Evolutionary conservation across 805 yeast species (phyloP), one percentile per base, ranked within the genome.

Genomic region (Groenewaldozyma tartarivorans): DNA sequence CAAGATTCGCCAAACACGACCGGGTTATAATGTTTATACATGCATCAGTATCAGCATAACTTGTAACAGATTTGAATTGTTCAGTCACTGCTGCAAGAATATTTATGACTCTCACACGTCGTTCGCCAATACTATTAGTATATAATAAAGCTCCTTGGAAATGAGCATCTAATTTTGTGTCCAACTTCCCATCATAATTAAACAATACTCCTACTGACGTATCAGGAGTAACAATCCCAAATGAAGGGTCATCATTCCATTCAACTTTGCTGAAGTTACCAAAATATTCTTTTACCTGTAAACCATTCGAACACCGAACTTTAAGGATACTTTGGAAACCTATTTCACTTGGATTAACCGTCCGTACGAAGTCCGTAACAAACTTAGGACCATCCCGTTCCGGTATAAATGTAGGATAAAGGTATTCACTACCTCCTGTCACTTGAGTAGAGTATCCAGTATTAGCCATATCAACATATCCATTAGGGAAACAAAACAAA

Each of bases 141-240:
- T 87, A 90, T 41, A 92, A 64, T 20, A 92, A 50, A 0, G 97
- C 96, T 1, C 84, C 81, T 62, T 92, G 98, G 66, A 90, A 85
- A 58, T 86, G 92, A 18, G 85, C 82, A 58, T 87, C 96, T 30
- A 72, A 68, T 45, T 75, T 75, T 1, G 81, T 67, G 43, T 78
- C 74, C 26, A 86, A 65, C 45, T 75, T 76, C 2, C 86, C 86
- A 54, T 87, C 96, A 54, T 84, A 81, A 36, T 70, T 71, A 52
- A 90, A 75, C 39, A 85, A 69, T 2, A 84, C 79, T 6, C 84
- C 80, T 36, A 85, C 58, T 4, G 80, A 69, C 35, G 81, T 79
- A 48, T 83, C 77, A 15, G 71, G 68, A 33, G 69, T 69, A 21
- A 86, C 60, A 4, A 74, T 64, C 0, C 94, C 86, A n/a, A 84